These are phyloP conservation scores for Boletus pseudo-olivaceus DNA, from an alignment of 768 basidiomycete genomes.

Conservation along the genomic window DNA sequence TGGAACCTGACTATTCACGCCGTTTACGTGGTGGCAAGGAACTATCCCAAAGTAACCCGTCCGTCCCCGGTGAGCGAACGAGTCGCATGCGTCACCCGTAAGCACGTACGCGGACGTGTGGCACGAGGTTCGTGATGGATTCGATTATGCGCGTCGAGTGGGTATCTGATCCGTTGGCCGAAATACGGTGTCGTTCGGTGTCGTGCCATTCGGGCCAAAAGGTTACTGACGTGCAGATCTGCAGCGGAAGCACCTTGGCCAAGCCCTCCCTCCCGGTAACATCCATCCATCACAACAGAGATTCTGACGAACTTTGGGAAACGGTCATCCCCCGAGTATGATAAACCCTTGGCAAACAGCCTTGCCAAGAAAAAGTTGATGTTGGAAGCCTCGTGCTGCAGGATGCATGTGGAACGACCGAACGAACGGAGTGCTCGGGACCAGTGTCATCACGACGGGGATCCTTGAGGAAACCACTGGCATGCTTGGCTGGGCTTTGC, in stretches of 20 bases:
- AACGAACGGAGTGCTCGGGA: not conserved
- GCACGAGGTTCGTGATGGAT: not conserved
- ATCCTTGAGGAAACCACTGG: not conserved
- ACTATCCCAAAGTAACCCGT: not conserved
- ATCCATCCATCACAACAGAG: not conserved
- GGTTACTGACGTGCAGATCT: not conserved
- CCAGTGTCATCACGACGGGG: not conserved
- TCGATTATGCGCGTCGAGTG: not conserved
- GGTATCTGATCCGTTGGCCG: not conserved
- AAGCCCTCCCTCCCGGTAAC: not conserved
- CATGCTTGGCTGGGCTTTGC: not conserved
- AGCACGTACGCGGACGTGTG: not conserved
- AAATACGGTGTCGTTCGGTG: not conserved
- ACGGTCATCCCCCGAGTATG: not conserved
- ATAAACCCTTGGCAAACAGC: not conserved
- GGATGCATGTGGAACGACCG: not conserved
- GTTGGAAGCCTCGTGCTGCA: not conserved
- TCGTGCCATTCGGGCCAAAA: not conserved
- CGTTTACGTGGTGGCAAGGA: not conserved
- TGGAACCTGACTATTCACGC: not conserved
- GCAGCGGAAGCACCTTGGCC: not conserved
- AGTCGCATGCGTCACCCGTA: not conserved
- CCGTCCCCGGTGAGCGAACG: not conserved
- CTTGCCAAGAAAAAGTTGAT: not conserved
- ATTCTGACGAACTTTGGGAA: not conserved